phyloP scores from a whole-genome alignment of 495 filamentous ascomycete genomes.

The Xylaria acuta region DNA sequence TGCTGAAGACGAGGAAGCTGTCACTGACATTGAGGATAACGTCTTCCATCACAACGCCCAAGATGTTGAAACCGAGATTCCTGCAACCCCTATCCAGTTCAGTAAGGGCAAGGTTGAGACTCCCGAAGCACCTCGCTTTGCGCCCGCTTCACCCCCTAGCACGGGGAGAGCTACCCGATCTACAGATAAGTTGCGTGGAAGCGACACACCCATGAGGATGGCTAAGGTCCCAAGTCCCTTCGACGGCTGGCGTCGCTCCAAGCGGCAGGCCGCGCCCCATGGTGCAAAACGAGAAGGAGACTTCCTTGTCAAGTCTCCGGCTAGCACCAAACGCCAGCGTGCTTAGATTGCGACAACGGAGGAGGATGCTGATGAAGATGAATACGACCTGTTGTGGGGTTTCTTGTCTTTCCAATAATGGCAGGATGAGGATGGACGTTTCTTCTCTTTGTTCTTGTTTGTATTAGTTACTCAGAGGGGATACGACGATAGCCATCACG shows the following conservation, averaged over 20 bases:
- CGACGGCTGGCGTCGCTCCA: slow-evolving; percentile 68
- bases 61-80: slow-evolving; percentile 56
- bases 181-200: slow-evolving; percentile 36
- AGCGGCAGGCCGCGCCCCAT: slow-evolving; percentile 46
- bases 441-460: slow-evolving; percentile 26
- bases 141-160: slow-evolving; percentile 62
- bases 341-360: slow-evolving; percentile 36
- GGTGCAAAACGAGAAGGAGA: slow-evolving; percentile 57
- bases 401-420: background rate
- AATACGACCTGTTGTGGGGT: slow-evolving; percentile 3
- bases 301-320: slow-evolving; percentile 37
- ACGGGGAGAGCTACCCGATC: slow-evolving; percentile 61
- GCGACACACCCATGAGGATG: slow-evolving; percentile 39
- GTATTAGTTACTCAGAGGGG: slow-evolving; percentile 21
- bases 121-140: slow-evolving; percentile 57
- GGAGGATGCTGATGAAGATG: slow-evolving; percentile 18
- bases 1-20: slow-evolving; percentile 55
- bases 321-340: slow-evolving; percentile 45
- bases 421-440: slow-evolving; percentile 7
- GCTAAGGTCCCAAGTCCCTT: slow-evolving; percentile 65
- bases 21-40: slow-evolving; percentile 60
- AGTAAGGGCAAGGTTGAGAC: slow-evolving; percentile 48
- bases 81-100: slow-evolving; percentile 45
- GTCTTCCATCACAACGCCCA: slow-evolving; percentile 52
- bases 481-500: background rate